Conservation (phyloP, 1,139 yeast genomes). For the Debaryomyces sp. region DNA sequence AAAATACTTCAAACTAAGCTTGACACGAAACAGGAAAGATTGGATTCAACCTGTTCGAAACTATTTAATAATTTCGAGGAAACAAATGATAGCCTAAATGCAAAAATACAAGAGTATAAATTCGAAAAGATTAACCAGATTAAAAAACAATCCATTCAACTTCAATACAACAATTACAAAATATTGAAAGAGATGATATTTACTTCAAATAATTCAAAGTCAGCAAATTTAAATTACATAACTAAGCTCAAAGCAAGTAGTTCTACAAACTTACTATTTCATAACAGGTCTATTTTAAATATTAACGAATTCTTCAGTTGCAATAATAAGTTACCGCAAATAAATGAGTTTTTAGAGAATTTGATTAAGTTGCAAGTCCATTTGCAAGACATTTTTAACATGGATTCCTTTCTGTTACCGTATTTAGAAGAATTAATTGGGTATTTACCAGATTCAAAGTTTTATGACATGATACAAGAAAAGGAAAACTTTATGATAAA, state of each 20-base stretch:
- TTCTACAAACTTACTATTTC: conserved; percentile 17
- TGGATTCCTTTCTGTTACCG: conserved; percentile 29
- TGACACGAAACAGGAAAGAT: conserved; percentile 13
- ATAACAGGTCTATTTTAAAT: conserved; percentile 33
- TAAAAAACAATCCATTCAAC: conserved; percentile 29
- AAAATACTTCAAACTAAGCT: conserved; percentile 10
- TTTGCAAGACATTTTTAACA: conserved; percentile 27
- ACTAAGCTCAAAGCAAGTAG: background rate
- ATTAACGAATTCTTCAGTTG: conserved; percentile 32
- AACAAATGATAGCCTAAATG: conserved; percentile 10
- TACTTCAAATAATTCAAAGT: conserved; percentile 10
- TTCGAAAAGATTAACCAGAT: conserved; percentile 29
- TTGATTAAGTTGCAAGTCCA: conserved; percentile 37
- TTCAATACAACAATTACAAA: conserved; percentile 28
- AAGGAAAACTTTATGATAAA: conserved; percentile 29
- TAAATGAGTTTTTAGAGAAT: conserved; percentile 46
- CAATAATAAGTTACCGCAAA: conserved; percentile 27
- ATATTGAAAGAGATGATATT: conserved; percentile 31
- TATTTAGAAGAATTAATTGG: conserved; percentile 32
- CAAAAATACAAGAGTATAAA: conserved; percentile 20
- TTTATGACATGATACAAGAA: conserved; percentile 38
- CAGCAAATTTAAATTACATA: conserved; percentile 9
- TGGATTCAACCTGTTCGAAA: conserved; percentile 10
- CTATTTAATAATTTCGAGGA: conserved; percentile 10
- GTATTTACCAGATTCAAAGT: conserved; percentile 37